Base-by-base conservation (phyloP, 495 filamentous ascomycete genomes). In the Neurospora pannonica region DNA sequence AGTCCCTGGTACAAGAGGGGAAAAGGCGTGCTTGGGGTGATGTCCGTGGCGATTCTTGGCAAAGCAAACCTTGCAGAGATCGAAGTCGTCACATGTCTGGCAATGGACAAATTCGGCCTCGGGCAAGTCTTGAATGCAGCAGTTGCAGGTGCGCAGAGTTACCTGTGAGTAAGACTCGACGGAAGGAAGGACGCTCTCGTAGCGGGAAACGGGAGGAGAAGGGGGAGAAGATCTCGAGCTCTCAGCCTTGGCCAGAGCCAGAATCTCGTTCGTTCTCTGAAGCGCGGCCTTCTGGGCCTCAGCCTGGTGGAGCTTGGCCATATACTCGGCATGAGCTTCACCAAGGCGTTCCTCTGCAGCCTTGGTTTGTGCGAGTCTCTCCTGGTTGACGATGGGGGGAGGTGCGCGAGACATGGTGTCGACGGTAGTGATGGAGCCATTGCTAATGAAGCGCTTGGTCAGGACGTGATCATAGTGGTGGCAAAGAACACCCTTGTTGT, bases 21-120 rank as follows among this genome's bases (percentile, higher is more conserved):
- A 83, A 79, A 99, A 98, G 39, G 85, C 88, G 79, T 99, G 96
- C 74, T 88, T 92, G 71, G 96, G 96, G 79, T 99, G 92, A 79
- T 99, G 96, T 48, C 97, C 97, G 78, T 99, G 96, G 76, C 90
- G 90, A 80, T 91, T 86, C 67, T 84, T 87, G 71, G 89, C 82
- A 48, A 95, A 92, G 84, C 96, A 99, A 38, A 83, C 81, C 72
- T 93, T 86, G 87, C 96, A 99, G 38, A 99, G 89, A 78, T 98
- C 95, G 80, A 89, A 98, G 82, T 98, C 95, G 4, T 93, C 91
- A 80, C 96, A 99, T 54, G 86, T 84, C 11, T 85, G 88, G 87
- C 96, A 99, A 74, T 92, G 93, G 73, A 98, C 90, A 79, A 98
- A 94, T 70, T 92, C 87, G 37, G 85, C 84, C 80, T 95, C 94